A percentile compares a stretch with the other conserved stretches of the same genome.
phyloP scores from a whole-genome alignment of 1,284 basidiomycete genomes.

The Cystobasidium slooffiae region DNA sequence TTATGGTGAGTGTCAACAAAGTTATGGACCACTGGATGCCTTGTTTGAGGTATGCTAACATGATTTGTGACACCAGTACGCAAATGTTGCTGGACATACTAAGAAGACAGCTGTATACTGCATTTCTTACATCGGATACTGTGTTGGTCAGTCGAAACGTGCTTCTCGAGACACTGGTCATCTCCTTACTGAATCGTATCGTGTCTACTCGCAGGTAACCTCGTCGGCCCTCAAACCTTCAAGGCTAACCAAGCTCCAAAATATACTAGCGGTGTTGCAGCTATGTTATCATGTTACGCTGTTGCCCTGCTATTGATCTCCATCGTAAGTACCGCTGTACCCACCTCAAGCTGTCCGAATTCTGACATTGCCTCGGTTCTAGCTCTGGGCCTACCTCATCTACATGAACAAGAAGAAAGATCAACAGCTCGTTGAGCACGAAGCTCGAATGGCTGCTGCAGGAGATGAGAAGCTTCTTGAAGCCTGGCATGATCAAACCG shows the following conservation, averaged over 20 bases:
- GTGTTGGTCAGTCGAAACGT: constrained; percentile 45
- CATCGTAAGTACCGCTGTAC: background rate
- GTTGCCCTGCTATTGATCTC: constrained; percentile 45
- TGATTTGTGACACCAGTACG: constrained; percentile 10
- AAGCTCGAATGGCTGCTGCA: constrained; percentile 19
- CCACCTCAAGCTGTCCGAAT: background rate
- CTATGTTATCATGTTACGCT: constrained; percentile 51
- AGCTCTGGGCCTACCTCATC: constrained; percentile 44
- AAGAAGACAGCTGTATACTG: constrained; percentile 52
- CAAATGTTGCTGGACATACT: constrained; percentile 51
- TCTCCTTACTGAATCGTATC: background rate
- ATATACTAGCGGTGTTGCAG: constrained; percentile 48
- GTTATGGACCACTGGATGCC: background rate
- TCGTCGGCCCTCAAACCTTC: constrained; percentile 47
- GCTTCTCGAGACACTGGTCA: background rate
- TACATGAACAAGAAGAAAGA: constrained; percentile 46
- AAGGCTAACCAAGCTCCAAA: constrained; percentile 46
- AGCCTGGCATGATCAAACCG: constrained; percentile 50
- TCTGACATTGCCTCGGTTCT: constrained; percentile 4
- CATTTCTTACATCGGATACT: constrained; percentile 52
- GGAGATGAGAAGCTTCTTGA: constrained; percentile 43
- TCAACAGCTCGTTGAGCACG: constrained; percentile 29
- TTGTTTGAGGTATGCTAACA: background rate
- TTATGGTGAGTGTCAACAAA: constrained; percentile 46
- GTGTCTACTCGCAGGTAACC: constrained; percentile 2